These are phyloP conservation scores for Chalciporus piperatus DNA, from an alignment of 768 basidiomycete genomes.

Conservation along the genomic window DNA sequence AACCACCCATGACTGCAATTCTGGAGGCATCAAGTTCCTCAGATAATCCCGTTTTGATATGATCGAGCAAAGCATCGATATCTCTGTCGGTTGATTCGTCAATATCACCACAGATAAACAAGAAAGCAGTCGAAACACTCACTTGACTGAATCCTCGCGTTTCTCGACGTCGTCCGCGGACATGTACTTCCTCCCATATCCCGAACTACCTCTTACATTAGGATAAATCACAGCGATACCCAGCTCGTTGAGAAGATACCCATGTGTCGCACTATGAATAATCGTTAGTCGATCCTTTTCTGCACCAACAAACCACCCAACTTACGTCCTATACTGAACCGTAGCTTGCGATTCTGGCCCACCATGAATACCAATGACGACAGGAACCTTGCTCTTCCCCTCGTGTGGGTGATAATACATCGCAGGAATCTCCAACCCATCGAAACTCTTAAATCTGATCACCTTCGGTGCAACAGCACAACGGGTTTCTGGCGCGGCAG, in stretches of 20 bases:
- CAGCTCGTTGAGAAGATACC: conserved; percentile 42
- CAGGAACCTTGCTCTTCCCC: conserved; percentile 27
- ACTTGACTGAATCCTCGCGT: conserved; percentile 44
- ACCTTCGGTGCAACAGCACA: conserved; percentile 31
- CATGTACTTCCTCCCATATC: conserved; percentile 41
- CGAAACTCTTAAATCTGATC: conserved; percentile 41
- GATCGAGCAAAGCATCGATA: conserved; percentile 36
- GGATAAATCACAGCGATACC: conserved; percentile 41
- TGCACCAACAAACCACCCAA: background rate
- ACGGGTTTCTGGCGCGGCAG: conserved; percentile 26
- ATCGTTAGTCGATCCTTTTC: conserved; percentile 1
- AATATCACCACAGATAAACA: background rate
- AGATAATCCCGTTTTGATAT: conserved; percentile 32
- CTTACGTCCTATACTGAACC: conserved; percentile 32
- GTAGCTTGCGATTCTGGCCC: conserved; percentile 39
- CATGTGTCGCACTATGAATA: conserved; percentile 31
- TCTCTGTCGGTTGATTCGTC: conserved; percentile 26
- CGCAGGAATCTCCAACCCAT: conserved; percentile 38
- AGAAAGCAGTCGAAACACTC: background rate
- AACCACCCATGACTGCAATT: conserved; percentile 43
- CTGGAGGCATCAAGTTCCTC: conserved; percentile 33
- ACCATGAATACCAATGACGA: conserved; percentile 39
- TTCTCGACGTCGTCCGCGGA: conserved; percentile 40
- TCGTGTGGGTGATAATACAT: conserved; percentile 41
- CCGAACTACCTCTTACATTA: conserved; percentile 42